Evolutionary conservation across 441 rosid genomes (phyloP).

Genomic region (Jatropha multifida): DNA sequence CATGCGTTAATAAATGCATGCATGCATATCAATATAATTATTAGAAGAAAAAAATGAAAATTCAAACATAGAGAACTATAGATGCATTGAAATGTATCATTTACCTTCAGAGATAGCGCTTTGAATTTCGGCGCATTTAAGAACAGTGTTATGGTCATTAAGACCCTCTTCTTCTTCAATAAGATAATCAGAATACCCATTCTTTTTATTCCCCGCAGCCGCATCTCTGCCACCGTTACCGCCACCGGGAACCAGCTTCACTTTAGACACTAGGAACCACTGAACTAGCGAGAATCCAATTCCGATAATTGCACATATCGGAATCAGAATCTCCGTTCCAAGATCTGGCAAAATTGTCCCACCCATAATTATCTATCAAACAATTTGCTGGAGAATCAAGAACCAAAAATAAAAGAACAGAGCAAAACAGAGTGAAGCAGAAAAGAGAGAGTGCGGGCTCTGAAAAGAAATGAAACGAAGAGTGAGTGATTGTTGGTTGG

Average conservation of each 20-base stretch:
- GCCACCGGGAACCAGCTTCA: constrained; percentile 42
- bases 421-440: not conserved
- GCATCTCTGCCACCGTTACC: not conserved
- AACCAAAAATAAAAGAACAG: not conserved
- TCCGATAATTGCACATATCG: constrained; percentile 71
- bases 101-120: constrained; percentile 85
- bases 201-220: constrained; percentile 38
- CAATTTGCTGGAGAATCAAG: not conserved
- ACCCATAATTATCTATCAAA: constrained; percentile 32
- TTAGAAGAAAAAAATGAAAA: not conserved
- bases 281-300: constrained; percentile 65
- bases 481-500: not conserved
- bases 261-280: constrained; percentile 67
- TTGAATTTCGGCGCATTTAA: constrained; percentile 81
- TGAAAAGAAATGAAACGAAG: not conserved
- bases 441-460: not conserved
- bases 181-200: constrained; percentile 60
- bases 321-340: constrained; percentile 65
- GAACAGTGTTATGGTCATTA: constrained; percentile 70
- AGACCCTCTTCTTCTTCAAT: constrained; percentile 90
- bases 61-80: not conserved
- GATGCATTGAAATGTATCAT: not conserved
- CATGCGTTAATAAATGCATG: constrained; percentile 1
- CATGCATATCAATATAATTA: not conserved
- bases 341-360: constrained; percentile 59